Evolutionary conservation across 2,329 filamentous ascomycete species (phyloP).

Genomic region (Whalleya microplaca): DNA sequence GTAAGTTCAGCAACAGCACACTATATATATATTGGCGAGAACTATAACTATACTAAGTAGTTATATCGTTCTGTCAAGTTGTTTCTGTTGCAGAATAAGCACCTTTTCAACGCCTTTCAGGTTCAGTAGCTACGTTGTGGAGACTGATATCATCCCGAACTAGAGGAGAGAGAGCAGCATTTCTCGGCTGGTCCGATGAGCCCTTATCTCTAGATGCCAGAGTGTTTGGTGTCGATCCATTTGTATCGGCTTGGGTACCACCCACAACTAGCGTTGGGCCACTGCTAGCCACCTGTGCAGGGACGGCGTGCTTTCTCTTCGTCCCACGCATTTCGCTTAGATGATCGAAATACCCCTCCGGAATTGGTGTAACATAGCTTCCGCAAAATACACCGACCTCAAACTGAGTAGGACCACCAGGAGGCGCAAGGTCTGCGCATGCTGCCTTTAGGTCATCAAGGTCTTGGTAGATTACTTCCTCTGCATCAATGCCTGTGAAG

Average conservation of each 20-base stretch:
- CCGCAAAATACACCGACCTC: constrained; percentile 94
- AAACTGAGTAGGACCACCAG: constrained; percentile 65
- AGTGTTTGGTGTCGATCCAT: constrained; percentile 5
- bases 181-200: constrained; percentile 4
- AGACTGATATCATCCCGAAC: constrained; percentile 31
- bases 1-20: too few relatives aligned
- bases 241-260: constrained; percentile 9
- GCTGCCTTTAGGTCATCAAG: constrained; percentile 80
- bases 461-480: constrained; percentile 76
- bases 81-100: background rate
- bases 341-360: constrained; percentile 80
- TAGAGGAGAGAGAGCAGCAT: constrained; percentile 11
- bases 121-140: constrained; percentile 30
- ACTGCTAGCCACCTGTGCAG: constrained; percentile 25
- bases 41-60: background rate
- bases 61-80: background rate
- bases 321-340: constrained; percentile 73
- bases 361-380: constrained; percentile 80
- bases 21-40: background rate
- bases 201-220: constrained; percentile 3
- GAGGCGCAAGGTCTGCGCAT: constrained; percentile 72
- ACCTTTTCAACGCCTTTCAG: constrained; percentile 18
- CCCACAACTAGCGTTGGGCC: constrained; percentile 20
- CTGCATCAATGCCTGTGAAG: constrained; percentile 60
- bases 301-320: constrained; percentile 54